phyloP scores from a whole-genome alignment of 2,329 filamentous ascomycete genomes.

The Pseudopyricularia javanii region DNA sequence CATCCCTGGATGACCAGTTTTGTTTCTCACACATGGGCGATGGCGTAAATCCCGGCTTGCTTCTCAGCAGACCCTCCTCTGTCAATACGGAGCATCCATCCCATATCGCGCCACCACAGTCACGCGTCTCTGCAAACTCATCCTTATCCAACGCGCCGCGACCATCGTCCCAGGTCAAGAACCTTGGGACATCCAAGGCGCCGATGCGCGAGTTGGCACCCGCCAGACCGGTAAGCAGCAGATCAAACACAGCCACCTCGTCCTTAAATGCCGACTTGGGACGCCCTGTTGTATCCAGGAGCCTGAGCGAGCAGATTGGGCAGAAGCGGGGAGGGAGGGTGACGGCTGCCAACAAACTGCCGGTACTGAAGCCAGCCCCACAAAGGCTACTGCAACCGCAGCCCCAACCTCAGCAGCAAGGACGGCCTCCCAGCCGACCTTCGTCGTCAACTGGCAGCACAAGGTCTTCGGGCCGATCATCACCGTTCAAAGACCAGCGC shows the following conservation, averaged over 20 bases:
- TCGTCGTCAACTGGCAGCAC: conserved; percentile 18
- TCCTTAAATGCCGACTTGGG: conserved; percentile 32
- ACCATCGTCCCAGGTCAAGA: conserved; percentile 5
- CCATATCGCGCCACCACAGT: neutral
- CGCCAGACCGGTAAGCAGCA: conserved; percentile 25
- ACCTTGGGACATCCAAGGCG: conserved; percentile 15
- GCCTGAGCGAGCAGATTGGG: conserved; percentile 39
- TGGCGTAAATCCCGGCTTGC: conserved; percentile 46
- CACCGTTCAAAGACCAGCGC: conserved; percentile 36
- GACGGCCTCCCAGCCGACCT: conserved; percentile 17
- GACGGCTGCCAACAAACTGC: conserved; percentile 20
- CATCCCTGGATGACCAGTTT: conserved; percentile 38
- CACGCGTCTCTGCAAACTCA: neutral
- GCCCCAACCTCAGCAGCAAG: neutral
- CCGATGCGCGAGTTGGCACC: conserved; percentile 1
- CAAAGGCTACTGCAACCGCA: conserved; percentile 10
- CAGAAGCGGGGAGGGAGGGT: conserved; percentile 27
- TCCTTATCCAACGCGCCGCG: neutral
- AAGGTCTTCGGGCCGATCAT: conserved; percentile 33
- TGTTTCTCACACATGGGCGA: conserved; percentile 29
- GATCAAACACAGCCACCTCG: conserved; percentile 34
- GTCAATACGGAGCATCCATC: conserved; percentile 27
- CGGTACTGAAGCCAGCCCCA: conserved; percentile 33
- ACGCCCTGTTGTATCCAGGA: conserved; percentile 38
- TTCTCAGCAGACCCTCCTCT: conserved; percentile 40